Evolutionary conservation across 306 rosid genomes (phyloP).

Genomic region (Ormosia emarginata): DNA sequence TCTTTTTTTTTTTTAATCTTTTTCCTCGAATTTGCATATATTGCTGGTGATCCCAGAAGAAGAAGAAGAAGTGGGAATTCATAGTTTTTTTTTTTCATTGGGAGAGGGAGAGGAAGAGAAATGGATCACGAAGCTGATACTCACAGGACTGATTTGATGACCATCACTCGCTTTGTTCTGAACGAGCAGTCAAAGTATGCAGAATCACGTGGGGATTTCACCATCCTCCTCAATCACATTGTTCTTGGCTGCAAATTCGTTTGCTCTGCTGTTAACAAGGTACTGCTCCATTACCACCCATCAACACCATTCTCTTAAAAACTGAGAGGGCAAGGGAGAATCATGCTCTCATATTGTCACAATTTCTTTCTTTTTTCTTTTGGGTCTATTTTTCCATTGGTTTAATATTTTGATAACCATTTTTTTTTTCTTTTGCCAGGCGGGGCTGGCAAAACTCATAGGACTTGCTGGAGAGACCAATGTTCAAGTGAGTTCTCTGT

Average conservation of each 20-base stretch:
- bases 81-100: background rate
- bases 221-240: slow-evolving; percentile 78
- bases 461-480: slow-evolving; percentile 97
- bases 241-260: slow-evolving; percentile 93
- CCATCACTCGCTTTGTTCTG: slow-evolving; percentile 82
- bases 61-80: background rate
- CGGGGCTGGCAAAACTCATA: slow-evolving; percentile 85
- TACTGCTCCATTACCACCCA: background rate
- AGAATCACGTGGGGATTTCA: slow-evolving; percentile 90
- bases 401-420: background rate
- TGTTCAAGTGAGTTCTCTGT: slow-evolving; percentile 55
- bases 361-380: background rate
- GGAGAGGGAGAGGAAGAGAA: slow-evolving; percentile 1
- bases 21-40: background rate
- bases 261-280: slow-evolving; percentile 90
- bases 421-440: slow-evolving; percentile 40
- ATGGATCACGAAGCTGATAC: slow-evolving; percentile 85
- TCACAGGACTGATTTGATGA: slow-evolving; percentile 82
- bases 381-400: background rate
- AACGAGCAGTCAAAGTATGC: slow-evolving; percentile 75
- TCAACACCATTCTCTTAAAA: background rate
- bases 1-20: background rate
- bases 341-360: background rate
- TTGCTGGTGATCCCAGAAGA: slow-evolving; percentile 16
- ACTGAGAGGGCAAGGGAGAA: background rate